phyloP scores from a whole-genome alignment of 2,329 filamentous ascomycete genomes.

The Fusarium sp. region DNA sequence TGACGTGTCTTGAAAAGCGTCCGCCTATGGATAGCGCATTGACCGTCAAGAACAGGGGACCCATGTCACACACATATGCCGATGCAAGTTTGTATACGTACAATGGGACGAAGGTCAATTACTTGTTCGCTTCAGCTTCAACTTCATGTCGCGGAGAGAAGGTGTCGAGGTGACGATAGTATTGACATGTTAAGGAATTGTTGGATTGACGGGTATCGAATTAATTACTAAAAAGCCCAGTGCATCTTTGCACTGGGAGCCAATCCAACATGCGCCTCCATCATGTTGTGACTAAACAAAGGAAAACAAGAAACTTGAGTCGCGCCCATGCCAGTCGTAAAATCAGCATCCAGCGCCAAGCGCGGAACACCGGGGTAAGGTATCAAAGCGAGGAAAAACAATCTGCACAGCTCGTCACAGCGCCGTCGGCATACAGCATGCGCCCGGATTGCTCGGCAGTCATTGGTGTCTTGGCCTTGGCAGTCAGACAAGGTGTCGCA shows the following conservation, averaged over 20 bases:
- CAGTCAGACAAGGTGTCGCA: conserved; percentile 17
- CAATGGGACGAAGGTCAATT: not conserved
- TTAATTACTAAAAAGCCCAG: conserved; percentile 43
- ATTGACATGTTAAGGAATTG: conserved; percentile 21
- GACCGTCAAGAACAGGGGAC: not conserved
- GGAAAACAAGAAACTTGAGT: conserved; percentile 21
- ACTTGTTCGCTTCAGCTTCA: not conserved
- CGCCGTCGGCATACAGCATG: conserved; percentile 1
- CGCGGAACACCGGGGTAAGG: conserved; percentile 27
- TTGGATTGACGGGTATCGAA: conserved; percentile 45
- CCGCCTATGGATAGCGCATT: not conserved
- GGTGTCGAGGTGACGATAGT: not conserved
- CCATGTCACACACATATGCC: conserved; percentile 18
- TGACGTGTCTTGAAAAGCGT: not conserved
- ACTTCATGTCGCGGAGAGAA: not conserved
- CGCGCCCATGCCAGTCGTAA: conserved; percentile 32
- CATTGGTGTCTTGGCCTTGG: conserved; percentile 37
- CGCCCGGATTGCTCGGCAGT: conserved; percentile 29
- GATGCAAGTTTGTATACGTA: conserved; percentile 1
- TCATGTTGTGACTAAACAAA: conserved; percentile 30
- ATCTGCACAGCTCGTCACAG: conserved; percentile 22
- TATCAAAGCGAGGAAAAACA: conserved; percentile 32
- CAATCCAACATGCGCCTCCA: conserved; percentile 39
- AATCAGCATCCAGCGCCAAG: conserved; percentile 29
- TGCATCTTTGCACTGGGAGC: conserved; percentile 39